Evolutionary conservation across 225 moss, liverwort and hornwort species (phyloP).

Genomic region (Marchantia polymorpha): DNA sequence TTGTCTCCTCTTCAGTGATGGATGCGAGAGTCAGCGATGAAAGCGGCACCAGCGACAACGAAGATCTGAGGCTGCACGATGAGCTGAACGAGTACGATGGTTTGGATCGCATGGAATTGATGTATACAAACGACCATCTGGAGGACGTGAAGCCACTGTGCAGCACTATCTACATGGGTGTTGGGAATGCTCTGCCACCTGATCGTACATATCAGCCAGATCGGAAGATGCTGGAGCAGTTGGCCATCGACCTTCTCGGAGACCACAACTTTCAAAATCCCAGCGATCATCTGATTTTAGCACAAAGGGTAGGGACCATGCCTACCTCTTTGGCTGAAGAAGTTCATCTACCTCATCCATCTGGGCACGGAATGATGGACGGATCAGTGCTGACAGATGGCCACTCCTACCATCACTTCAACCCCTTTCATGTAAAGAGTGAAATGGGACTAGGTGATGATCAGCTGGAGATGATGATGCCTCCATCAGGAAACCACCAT

Average conservation of each 20-base stretch:
- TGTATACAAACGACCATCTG: conserved; percentile 33
- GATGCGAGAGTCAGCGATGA: conserved; percentile 36
- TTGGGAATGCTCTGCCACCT: conserved; percentile 33
- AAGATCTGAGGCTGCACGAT: conserved; percentile 40
- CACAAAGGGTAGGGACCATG: conserved; percentile 61
- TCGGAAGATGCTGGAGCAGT: conserved; percentile 56
- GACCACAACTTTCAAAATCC: conserved; percentile 52
- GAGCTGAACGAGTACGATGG: conserved; percentile 27
- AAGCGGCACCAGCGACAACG: conserved; percentile 40
- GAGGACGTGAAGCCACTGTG: conserved; percentile 52
- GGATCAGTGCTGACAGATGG: conserved; percentile 32
- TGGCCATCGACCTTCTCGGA: conserved; percentile 70
- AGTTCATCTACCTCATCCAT: conserved; percentile 31
- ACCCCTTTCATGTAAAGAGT: conserved; percentile 31
- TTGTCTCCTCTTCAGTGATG: conserved; percentile 30
- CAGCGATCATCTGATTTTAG: conserved; percentile 63
- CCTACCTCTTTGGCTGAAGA: conserved; percentile 61
- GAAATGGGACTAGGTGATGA: conserved; percentile 43
- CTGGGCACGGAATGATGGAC: conserved; percentile 32
- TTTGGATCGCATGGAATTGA: conserved; percentile 27
- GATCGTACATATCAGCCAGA: conserved; percentile 33
- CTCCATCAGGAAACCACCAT: conserved; percentile 3
- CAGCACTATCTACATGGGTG: conserved; percentile 23
- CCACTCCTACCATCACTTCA: conserved; percentile 30
- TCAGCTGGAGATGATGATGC: conserved; percentile 47